Percentiles rank a stretch among this genome's conserved stretches.
These are phyloP conservation scores for Parafenestella ontariensis DNA, from an alignment of 2,329 filamentous ascomycete genomes.

Conservation along the genomic window DNA sequence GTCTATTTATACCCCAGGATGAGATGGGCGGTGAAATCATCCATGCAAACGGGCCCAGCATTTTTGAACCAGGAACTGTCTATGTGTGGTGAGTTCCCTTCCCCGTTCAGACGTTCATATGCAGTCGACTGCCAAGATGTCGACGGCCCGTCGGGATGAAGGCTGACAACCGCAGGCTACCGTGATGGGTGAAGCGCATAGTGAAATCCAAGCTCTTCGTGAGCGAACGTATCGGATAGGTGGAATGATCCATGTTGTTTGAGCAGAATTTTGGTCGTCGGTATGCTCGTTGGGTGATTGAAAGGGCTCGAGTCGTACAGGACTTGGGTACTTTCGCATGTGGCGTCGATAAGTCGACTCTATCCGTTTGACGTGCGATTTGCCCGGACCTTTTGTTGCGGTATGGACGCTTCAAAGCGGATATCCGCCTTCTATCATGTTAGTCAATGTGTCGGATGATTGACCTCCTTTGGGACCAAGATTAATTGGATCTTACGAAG, in stretches of 20 bases:
- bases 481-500: too few species aligned
- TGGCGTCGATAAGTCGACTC: neutral
- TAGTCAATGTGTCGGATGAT: too few species aligned
- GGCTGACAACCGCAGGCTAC: conserved; percentile 13
- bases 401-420: too few species aligned
- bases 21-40: conserved; percentile 17
- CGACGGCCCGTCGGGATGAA: conserved; percentile 7
- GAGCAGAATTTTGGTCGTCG: neutral
- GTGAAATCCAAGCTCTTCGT: neutral
- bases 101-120: conserved; percentile 15
- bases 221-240: neutral
- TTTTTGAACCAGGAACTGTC: conserved; percentile 5
- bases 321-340: neutral
- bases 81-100: conserved; percentile 17
- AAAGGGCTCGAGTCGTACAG: neutral
- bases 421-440: too few species aligned
- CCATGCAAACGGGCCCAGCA: conserved; percentile 13
- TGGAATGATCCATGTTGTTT: neutral
- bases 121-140: conserved; percentile 5
- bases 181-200: neutral
- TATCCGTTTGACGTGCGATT: conserved; percentile 7
- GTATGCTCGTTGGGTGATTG: neutral
- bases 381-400: too few species aligned
- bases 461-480: too few species aligned
- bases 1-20: neutral